Percentiles rank a stretch among this genome's conserved stretches.
Conservation (phyloP, 345 rosid species). For the Nasturtium officinale region DNA sequence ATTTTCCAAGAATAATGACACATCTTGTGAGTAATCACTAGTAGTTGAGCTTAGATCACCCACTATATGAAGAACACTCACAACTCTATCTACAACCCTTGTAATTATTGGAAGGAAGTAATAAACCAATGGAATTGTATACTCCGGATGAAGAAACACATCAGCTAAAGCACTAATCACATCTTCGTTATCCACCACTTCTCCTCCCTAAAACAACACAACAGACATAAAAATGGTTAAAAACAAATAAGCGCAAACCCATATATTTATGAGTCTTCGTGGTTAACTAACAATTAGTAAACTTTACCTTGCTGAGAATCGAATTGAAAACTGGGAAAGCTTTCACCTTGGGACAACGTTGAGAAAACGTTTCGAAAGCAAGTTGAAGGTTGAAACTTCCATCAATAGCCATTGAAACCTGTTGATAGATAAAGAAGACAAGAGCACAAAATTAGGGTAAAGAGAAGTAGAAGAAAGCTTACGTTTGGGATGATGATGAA, state of each 20-base stretch:
- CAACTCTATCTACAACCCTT: conserved; percentile 63
- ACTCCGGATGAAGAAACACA: conserved; percentile 65
- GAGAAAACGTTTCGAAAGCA: conserved; percentile 60
- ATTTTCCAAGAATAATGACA: conserved; percentile 31
- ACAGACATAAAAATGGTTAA: neutral
- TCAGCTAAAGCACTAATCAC: conserved; percentile 58
- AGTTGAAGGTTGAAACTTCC: conserved; percentile 66
- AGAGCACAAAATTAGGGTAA: neutral
- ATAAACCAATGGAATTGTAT: conserved; percentile 67
- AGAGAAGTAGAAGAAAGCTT: neutral
- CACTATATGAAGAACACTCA: conserved; percentile 54
- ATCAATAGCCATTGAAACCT: conserved; percentile 62
- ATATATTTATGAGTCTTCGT: neutral
- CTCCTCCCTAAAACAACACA: conserved; percentile 51
- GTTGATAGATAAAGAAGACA: neutral
- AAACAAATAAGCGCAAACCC: conserved; percentile 13
- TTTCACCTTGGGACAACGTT: conserved; percentile 63
- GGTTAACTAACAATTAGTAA: neutral
- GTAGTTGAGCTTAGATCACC: conserved; percentile 55
- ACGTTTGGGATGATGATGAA: neutral
- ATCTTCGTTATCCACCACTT: conserved; percentile 53
- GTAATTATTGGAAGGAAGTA: conserved; percentile 61
- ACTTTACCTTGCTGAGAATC: conserved; percentile 50
- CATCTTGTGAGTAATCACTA: conserved; percentile 40
- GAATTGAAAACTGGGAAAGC: conserved; percentile 40